These are phyloP conservation scores for Leishmania amazonensis DNA, from an alignment of 208 protist genomes.

Conservation along the genomic window DNA sequence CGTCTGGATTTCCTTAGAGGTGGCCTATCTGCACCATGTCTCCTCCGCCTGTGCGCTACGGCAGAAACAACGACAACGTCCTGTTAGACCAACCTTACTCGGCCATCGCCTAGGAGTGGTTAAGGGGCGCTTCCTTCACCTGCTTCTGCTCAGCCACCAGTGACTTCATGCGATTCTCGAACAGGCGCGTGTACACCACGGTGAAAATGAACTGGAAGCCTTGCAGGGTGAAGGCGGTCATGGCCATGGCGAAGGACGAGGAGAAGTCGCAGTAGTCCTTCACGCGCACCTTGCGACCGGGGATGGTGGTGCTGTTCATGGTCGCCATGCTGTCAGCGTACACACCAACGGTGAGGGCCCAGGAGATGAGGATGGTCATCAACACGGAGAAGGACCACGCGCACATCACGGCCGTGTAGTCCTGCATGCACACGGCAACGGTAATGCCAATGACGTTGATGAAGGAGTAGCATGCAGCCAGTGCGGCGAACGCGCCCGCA, in stretches of 20 bases:
- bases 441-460: conserved; percentile 24
- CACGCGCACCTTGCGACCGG: conserved; percentile 13
- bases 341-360: conserved; percentile 29
- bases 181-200: conserved; percentile 23
- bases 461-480: conserved; percentile 28
- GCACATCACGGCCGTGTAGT: conserved; percentile 30
- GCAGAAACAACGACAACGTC: neutral
- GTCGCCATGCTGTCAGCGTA: conserved; percentile 19
- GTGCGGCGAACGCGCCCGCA: conserved; percentile 18
- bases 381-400: conserved; percentile 34
- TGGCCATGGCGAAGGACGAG: conserved; percentile 23
- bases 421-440: conserved; percentile 21
- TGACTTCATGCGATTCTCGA: conserved; percentile 25
- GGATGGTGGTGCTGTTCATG: conserved; percentile 23
- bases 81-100: neutral
- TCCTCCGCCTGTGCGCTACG: neutral
- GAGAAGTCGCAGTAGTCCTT: conserved; percentile 34
- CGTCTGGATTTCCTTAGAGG: neutral
- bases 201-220: conserved; percentile 32
- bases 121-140: neutral
- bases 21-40: neutral
- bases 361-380: conserved; percentile 35
- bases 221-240: conserved; percentile 26
- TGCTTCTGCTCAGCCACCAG: conserved; percentile 36
- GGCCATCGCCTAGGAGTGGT: neutral